These are phyloP conservation scores for Oropetium thomaeum DNA, from an alignment of 176 grass and related monocot genomes.

Conservation along the genomic window DNA sequence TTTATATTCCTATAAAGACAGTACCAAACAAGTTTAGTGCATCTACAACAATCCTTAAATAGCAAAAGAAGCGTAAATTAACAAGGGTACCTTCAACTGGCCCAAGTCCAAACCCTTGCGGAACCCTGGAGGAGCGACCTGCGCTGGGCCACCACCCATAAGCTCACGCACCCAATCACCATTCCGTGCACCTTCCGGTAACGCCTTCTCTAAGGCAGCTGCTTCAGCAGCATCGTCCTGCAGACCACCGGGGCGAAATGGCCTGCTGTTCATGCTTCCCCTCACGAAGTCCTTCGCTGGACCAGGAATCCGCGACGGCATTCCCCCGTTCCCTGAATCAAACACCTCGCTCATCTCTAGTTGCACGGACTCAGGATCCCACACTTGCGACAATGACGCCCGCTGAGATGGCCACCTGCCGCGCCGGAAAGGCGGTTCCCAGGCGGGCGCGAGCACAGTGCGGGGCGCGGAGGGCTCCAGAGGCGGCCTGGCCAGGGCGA, in stretches of 20 bases:
- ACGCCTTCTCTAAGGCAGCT: constrained; percentile 15
- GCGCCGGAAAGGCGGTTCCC: constrained; percentile 76
- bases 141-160: constrained; percentile 40
- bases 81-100: constrained; percentile 61
- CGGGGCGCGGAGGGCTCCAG: constrained; percentile 74
- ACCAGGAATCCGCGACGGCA: constrained; percentile 64
- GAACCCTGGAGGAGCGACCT: constrained; percentile 65
- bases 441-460: constrained; percentile 54
- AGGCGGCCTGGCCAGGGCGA: constrained; percentile 48
- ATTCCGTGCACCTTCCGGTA: constrained; percentile 53
- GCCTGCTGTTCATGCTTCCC: constrained; percentile 78
- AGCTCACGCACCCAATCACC: constrained; percentile 76
- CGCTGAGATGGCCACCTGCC: neutral
- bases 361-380: constrained; percentile 73
- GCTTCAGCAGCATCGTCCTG: constrained; percentile 22
- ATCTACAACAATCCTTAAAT: neutral
- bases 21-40: neutral
- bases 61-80: constrained; percentile 3
- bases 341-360: constrained; percentile 70
- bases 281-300: constrained; percentile 81
- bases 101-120: constrained; percentile 75
- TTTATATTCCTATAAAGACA: constrained; percentile 61
- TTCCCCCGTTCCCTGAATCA: constrained; percentile 48
- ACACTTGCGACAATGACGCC: constrained; percentile 25
- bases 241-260: constrained; percentile 74